A percentile compares a stretch with the other conserved stretches of the same genome.
These are phyloP conservation scores for Pyropia haitanensis DNA, from an alignment of 23 red algal species.

Conservation along the genomic window DNA sequence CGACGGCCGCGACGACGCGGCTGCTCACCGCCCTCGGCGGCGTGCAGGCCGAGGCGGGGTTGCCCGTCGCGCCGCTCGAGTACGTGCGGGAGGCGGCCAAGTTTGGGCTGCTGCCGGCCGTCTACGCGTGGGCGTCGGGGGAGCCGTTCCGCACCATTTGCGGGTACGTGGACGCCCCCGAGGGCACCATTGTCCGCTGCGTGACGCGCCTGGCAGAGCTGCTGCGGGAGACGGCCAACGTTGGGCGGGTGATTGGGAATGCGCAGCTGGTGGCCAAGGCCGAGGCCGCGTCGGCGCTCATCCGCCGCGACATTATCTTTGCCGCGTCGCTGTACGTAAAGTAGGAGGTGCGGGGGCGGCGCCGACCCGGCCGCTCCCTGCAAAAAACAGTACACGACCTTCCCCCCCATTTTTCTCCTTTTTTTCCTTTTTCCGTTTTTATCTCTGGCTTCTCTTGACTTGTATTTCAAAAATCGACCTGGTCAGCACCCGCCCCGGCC, in stretches of 20 bases:
- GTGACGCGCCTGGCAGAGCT: slow-evolving; percentile 79
- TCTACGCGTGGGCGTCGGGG: slow-evolving; percentile 73
- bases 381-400: too few species aligned
- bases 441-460: too few species aligned
- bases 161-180: slow-evolving; percentile 30
- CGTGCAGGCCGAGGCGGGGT: slow-evolving; percentile 76
- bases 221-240: slow-evolving; percentile 69
- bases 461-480: too few species aligned
- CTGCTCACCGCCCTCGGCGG: slow-evolving; percentile 47
- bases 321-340: slow-evolving; percentile 84
- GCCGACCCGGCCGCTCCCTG: too few species aligned
- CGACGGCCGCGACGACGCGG: neutral
- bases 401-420: too few species aligned
- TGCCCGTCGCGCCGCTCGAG: slow-evolving; percentile 61
- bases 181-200: slow-evolving; percentile 85
- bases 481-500: too few species aligned
- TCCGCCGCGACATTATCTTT: slow-evolving; percentile 88
- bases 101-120: slow-evolving; percentile 49
- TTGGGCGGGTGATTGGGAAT: slow-evolving; percentile 88
- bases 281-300: slow-evolving; percentile 37
- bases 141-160: slow-evolving; percentile 74
- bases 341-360: neutral
- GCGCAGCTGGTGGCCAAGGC: slow-evolving; percentile 38
- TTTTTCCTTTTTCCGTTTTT: too few species aligned
- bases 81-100: slow-evolving; percentile 42